Evolutionary conservation across 2,329 filamentous ascomycete species (phyloP).

Genomic region (Penicillium sp.): DNA sequence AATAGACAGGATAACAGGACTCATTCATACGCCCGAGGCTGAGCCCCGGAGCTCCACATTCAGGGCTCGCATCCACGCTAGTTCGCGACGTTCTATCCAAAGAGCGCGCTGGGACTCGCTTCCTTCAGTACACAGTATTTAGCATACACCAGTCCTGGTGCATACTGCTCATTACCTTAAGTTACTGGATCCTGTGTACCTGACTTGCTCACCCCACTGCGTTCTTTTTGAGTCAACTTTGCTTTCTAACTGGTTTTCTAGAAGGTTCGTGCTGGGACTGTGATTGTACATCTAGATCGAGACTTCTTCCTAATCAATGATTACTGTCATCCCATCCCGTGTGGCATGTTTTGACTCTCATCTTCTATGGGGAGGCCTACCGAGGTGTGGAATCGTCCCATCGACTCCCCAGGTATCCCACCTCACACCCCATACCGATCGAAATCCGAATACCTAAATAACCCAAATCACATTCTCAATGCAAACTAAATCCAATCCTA

Average conservation of each 20-base stretch:
- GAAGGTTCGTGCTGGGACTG: conserved; percentile 10
- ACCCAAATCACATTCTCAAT: background rate
- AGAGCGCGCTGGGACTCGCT: conserved; percentile 18
- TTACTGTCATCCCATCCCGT: background rate
- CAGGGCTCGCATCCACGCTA: conserved; percentile 27
- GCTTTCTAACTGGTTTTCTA: conserved; percentile 8
- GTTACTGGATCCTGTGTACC: background rate
- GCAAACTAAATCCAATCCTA: background rate
- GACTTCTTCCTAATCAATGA: background rate
- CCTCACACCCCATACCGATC: background rate
- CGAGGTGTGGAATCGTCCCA: background rate
- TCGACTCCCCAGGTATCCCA: background rate
- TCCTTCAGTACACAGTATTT: conserved; percentile 17
- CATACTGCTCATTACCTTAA: background rate
- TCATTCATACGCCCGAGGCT: conserved; percentile 7
- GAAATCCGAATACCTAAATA: background rate
- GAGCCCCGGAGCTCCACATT: conserved; percentile 20
- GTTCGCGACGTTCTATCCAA: conserved; percentile 18
- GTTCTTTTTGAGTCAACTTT: conserved; percentile 9
- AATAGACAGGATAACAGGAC: background rate
- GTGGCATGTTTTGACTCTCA: no score
- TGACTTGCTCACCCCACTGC: conserved; percentile 8
- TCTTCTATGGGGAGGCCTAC: background rate
- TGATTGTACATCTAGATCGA: background rate
- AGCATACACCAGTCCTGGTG: background rate